These are phyloP conservation scores for Elaeis oleifera DNA, from an alignment of 202 grass and related monocot species.

Conservation along the genomic window DNA sequence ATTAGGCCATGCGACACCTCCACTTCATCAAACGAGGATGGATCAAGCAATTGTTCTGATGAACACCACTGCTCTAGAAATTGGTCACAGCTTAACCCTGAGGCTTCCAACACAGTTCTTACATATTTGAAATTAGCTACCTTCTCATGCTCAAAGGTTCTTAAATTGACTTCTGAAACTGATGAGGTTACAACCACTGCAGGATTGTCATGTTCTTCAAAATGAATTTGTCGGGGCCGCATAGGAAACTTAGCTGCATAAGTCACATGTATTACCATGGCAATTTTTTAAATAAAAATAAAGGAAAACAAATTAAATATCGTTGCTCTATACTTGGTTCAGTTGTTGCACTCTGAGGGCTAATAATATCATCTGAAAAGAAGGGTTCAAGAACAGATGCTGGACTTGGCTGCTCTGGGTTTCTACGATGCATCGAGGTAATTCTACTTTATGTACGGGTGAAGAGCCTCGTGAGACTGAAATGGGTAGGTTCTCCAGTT, in stretches of 20 bases:
- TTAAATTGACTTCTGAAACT: conserved; percentile 4
- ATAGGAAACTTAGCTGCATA: conserved; percentile 54
- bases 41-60: conserved; percentile 38
- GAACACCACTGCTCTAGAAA: conserved; percentile 49
- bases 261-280: conserved; percentile 2
- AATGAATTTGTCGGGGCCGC: conserved; percentile 35
- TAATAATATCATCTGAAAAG: conserved; percentile 38
- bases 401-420: conserved; percentile 34
- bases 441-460: too few species aligned
- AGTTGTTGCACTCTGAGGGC: conserved; percentile 33
- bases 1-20: conserved; percentile 40
- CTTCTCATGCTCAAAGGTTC: conserved; percentile 35
- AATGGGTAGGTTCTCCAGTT: too few species aligned
- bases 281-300: too few species aligned
- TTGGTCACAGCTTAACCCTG: conserved; percentile 26
- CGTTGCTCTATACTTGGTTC: conserved; percentile 39
- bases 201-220: conserved; percentile 40
- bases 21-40: conserved; percentile 72
- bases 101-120: conserved; percentile 44
- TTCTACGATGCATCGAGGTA: too few species aligned
- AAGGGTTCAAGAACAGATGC: conserved; percentile 45
- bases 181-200: conserved; percentile 14
- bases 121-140: conserved; percentile 45
- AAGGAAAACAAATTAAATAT: too few species aligned
- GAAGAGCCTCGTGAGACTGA: too few species aligned